A percentile compares a stretch with the other conserved stretches of the same genome.
Evolutionary conservation across 768 basidiomycete genomes (phyloP).

Genomic region (Serpula lacrymans): DNA sequence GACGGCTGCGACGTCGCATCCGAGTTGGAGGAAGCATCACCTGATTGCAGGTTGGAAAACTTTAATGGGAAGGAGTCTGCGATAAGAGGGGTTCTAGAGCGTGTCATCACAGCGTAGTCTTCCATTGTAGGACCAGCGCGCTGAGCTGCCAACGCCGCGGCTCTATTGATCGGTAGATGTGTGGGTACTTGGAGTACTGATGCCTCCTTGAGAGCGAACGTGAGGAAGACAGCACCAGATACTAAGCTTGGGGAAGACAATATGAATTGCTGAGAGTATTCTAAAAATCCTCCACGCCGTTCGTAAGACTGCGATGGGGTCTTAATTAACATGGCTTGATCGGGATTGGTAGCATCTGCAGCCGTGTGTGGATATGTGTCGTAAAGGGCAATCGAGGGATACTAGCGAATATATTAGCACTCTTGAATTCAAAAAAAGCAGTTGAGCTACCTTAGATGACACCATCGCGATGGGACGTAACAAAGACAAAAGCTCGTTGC

Average conservation of each 20-base stretch:
- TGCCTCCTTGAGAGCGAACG: conserved; percentile 49
- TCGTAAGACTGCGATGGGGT: too few species aligned
- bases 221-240: conserved; percentile 48
- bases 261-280: conserved; percentile 17
- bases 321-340: too few species aligned
- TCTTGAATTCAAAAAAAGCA: conserved; percentile 23
- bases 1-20: conserved; percentile 30
- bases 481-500: conserved; percentile 38
- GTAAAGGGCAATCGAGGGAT: neutral
- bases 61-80: conserved; percentile 40
- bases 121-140: conserved; percentile 52
- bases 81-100: conserved; percentile 46
- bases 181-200: conserved; percentile 41
- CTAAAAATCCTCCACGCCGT: too few species aligned
- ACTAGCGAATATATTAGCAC: neutral
- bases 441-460: conserved; percentile 24
- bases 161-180: conserved; percentile 49
- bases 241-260: conserved; percentile 34
- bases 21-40: conserved; percentile 25
- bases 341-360: too few species aligned
- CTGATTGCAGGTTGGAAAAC: too few species aligned
- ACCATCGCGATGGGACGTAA: conserved; percentile 39
- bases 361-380: neutral
- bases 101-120: conserved; percentile 43
- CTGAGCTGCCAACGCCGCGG: conserved; percentile 39